Base-by-base conservation (phyloP, 2,329 filamentous ascomycete species). In the Aspergillus chevalieri region DNA sequence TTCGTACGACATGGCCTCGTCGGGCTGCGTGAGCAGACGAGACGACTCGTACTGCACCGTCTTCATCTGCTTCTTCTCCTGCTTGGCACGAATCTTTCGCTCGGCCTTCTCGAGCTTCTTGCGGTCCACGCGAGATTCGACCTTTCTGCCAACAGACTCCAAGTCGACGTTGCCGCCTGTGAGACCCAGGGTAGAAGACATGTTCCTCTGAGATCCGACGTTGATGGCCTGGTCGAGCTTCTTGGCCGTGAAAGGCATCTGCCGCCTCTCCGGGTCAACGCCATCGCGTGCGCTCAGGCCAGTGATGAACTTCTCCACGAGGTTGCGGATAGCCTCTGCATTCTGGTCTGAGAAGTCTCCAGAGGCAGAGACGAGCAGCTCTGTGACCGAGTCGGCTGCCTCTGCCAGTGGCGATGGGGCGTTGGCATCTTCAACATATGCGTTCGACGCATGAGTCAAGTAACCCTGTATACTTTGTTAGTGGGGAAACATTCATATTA, bases 81-180 rank as follows among this genome's bases (percentile, higher is more conserved):
- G 93, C 77, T 98, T 98, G 63, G 91, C 91, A 44, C 90, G 89
- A 66, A 98, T 93, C 78, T 98, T 98, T 58, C 88, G 82, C 74
- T 98, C 93, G 1, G 93, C 93, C 76, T 98, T 98, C 72, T 98
- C 93, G 17, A 98, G 84, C 79, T 98, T 98, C 85, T 97, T 98
- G 67, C 86, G 85, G 74, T 98, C 93, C 53, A 98, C 93, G 68
- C 92, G 89, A 62, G 92, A 97, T 75, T 98, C 93, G 51, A 98
- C 88, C 74, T 97, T 97, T 63, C 92, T 82, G 36, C 83, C 79
- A 66, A 91, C 90, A 49, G 92, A 94, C 71, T 98, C 93, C 22
- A 98, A 79, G 65, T 98, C 93, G 36, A 98, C 89, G 52, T 79
- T 85, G 48, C 84, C 88, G 47, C 86, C 87, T 6, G 91, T 83